Conservation (phyloP, 768 basidiomycete genomes). For the Lactarius pseudohatsudake region DNA sequence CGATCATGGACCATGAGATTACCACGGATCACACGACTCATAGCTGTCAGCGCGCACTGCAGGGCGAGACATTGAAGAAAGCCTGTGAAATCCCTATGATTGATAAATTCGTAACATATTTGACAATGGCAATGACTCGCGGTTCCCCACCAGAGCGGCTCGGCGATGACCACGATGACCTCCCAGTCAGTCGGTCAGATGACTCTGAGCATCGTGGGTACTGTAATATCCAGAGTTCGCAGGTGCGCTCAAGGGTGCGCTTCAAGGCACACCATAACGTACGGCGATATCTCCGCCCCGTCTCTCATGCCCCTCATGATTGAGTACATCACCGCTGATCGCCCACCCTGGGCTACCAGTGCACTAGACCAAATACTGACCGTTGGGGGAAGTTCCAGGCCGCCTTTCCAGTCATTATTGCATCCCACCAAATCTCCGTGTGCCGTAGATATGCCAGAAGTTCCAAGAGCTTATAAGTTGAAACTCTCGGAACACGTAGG, state of each 20-base stretch:
- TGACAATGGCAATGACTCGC: no score
- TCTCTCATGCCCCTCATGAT: background rate
- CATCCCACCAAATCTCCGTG: background rate
- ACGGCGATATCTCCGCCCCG: background rate
- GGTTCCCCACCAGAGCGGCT: no score
- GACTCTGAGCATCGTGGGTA: no score
- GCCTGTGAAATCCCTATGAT: background rate
- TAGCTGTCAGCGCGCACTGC: no score
- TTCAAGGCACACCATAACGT: background rate
- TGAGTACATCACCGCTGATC: background rate
- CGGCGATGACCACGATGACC: no score
- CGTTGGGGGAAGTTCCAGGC: background rate
- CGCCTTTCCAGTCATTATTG: background rate
- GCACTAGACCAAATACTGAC: background rate
- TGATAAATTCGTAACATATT: background rate
- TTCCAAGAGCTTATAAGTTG: background rate
- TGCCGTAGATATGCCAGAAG: background rate
- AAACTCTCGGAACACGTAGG: background rate
- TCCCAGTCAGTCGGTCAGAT: no score
- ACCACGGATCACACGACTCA: no score
- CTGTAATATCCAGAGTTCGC: no score
- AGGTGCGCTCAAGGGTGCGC: no score
- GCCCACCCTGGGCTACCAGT: background rate
- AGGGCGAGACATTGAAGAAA: no score
- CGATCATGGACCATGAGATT: no score